These are phyloP conservation scores for Tricholoma flavovirens DNA, from an alignment of 768 basidiomycete genomes.

Conservation along the genomic window DNA sequence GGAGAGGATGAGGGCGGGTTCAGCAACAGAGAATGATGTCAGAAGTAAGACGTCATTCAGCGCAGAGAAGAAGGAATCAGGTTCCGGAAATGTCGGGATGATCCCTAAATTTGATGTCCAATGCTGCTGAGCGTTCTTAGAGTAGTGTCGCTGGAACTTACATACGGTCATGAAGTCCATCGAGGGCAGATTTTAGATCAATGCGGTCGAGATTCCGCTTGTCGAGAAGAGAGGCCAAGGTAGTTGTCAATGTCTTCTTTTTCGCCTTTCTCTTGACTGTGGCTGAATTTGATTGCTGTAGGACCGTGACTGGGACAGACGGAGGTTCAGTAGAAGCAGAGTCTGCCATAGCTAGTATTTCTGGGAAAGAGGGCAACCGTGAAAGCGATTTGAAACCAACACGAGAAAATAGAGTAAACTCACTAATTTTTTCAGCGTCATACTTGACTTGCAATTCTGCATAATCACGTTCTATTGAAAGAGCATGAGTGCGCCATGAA, in stretches of 20 bases:
- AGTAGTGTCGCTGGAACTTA: not conserved
- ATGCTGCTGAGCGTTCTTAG: not conserved
- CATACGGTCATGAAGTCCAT: slow-evolving; percentile 10
- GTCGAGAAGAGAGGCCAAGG: not conserved
- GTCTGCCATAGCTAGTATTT: slow-evolving; percentile 19
- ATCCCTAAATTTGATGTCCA: not conserved
- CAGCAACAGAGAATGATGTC: slow-evolving; percentile 19
- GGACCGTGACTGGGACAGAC: slow-evolving; percentile 8
- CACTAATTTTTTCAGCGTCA: slow-evolving; percentile 39
- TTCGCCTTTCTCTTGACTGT: slow-evolving; percentile 14
- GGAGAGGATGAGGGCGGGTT: slow-evolving; percentile 21
- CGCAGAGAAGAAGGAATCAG: slow-evolving; percentile 20
- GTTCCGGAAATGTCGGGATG: slow-evolving; percentile 6
- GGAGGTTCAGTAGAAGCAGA: slow-evolving; percentile 13
- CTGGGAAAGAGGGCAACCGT: not conserved
- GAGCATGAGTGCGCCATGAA: slow-evolving; percentile 36
- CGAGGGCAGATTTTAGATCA: slow-evolving; percentile 15
- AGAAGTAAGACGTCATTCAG: slow-evolving; percentile 27
- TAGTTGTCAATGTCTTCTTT: slow-evolving; percentile 12
- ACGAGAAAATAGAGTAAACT: slow-evolving; percentile 16
- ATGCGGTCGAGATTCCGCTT: slow-evolving; percentile 8
- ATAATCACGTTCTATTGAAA: slow-evolving; percentile 36
- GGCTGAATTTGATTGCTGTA: slow-evolving; percentile 6
- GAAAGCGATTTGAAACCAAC: slow-evolving; percentile 8
- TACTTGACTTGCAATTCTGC: slow-evolving; percentile 32